These are phyloP conservation scores for Vigna trinervia DNA, from an alignment of 306 rosid genomes.

Conservation along the genomic window DNA sequence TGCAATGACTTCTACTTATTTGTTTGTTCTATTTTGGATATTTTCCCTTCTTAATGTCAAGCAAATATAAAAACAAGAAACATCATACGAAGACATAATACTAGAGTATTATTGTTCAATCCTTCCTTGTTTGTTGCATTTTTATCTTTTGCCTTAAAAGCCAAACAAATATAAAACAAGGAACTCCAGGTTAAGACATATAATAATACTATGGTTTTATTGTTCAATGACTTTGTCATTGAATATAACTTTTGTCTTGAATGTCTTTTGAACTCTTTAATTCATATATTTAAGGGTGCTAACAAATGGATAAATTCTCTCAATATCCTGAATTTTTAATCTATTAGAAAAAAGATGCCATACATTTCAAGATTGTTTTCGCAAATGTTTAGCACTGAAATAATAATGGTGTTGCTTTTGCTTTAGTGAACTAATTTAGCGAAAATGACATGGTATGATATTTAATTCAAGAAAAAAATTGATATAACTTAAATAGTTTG, in stretches of 20 bases:
- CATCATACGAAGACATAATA: background rate
- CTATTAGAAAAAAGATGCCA: too few relatives aligned
- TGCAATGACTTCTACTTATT: slow-evolving; percentile 22
- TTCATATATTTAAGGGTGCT: too few relatives aligned
- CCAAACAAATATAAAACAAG: background rate
- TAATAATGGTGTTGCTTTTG: too few relatives aligned
- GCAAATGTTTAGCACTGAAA: too few relatives aligned
- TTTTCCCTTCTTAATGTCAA: background rate
- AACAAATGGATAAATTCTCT: too few relatives aligned
- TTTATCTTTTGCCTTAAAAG: background rate
- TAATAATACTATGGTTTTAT: background rate
- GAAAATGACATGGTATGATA: too few relatives aligned
- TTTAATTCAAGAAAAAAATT: too few relatives aligned
- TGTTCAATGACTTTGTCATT: background rate
- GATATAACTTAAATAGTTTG: too few relatives aligned
- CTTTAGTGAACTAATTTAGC: too few relatives aligned
- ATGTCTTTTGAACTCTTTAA: background rate
- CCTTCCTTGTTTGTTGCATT: background rate
- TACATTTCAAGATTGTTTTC: too few relatives aligned
- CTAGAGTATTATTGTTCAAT: background rate
- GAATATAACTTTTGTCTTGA: background rate
- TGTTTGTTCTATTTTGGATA: slow-evolving; percentile 14
- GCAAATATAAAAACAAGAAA: background rate
- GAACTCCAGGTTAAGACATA: background rate
- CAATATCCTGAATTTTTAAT: too few relatives aligned